A percentile compares a stretch with the other conserved stretches of the same genome.
These are phyloP conservation scores for Xerocomus amazonicus DNA, from an alignment of 1,284 basidiomycete species.

Conservation along the genomic window DNA sequence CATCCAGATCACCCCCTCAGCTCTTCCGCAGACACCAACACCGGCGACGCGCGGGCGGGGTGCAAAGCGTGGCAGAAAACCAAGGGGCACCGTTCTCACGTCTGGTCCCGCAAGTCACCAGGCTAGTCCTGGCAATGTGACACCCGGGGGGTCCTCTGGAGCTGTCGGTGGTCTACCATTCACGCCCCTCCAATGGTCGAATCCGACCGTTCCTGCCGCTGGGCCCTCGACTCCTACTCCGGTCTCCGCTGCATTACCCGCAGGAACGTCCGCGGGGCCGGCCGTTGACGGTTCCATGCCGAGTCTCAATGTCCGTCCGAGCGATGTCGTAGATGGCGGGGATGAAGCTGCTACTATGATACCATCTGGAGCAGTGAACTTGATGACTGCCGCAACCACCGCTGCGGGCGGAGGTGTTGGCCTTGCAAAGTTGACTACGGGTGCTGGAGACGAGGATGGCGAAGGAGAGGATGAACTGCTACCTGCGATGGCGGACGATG, in stretches of 20 bases:
- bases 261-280: no score
- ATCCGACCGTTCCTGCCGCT: constrained; percentile 17
- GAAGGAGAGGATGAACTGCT: constrained; percentile 73
- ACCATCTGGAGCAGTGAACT: not conserved
- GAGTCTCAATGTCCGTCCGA: constrained; percentile 1
- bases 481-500: constrained; percentile 81
- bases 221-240: constrained; percentile 18
- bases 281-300: not conserved
- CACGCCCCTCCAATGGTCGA: constrained; percentile 42
- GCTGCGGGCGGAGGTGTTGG: constrained; percentile 2
- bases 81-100: constrained; percentile 39
- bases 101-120: constrained; percentile 24
- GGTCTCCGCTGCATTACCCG: constrained; percentile 14
- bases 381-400: not conserved
- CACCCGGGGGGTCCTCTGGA: not conserved
- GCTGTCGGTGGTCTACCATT: constrained; percentile 26
- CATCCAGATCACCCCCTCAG: constrained; percentile 29
- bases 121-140: constrained; percentile 1
- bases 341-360: constrained; percentile 14
- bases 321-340: constrained; percentile 19
- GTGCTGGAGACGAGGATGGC: constrained; percentile 36
- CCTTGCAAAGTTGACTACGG: constrained; percentile 17
- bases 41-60: constrained; percentile 41
- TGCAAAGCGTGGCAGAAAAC: constrained; percentile 58
- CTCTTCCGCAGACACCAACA: constrained; percentile 29